Evolutionary conservation across 768 basidiomycete genomes (phyloP).

Genomic region (Leccinum disarticulatum): DNA sequence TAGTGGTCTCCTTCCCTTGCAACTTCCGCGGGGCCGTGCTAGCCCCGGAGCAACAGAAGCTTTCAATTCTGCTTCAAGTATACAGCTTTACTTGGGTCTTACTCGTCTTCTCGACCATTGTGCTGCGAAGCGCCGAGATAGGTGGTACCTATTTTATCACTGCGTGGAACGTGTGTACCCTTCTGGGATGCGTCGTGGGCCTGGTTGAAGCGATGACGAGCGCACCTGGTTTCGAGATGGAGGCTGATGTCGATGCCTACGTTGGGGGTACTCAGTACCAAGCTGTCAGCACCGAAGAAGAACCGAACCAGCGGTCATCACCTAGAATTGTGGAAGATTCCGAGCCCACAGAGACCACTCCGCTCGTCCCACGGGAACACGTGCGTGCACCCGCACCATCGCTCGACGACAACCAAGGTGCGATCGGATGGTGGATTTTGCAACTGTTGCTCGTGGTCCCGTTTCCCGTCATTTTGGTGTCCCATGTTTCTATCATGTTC

Average conservation of each 20-base stretch:
- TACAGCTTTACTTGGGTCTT: conserved; percentile 61
- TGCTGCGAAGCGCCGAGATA: conserved; percentile 41
- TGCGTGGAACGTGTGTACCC: conserved; percentile 49
- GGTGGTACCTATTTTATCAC: conserved; percentile 60
- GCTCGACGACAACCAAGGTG: conserved; percentile 14
- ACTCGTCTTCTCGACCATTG: conserved; percentile 50
- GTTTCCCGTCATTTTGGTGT: conserved; percentile 50
- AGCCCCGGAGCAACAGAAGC: conserved; percentile 46
- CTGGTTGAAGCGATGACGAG: conserved; percentile 36
- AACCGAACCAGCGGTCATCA: conserved; percentile 12
- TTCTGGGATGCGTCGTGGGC: conserved; percentile 41
- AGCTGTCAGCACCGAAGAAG: conserved; percentile 23
- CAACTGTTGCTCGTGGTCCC: conserved; percentile 58
- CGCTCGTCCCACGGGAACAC: conserved; percentile 44
- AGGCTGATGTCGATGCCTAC: conserved; percentile 7
- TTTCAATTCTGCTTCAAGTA: conserved; percentile 49
- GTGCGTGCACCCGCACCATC: conserved; percentile 6
- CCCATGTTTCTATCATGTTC: conserved; percentile 49
- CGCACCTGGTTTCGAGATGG: conserved; percentile 13
- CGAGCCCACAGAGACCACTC: conserved; percentile 56
- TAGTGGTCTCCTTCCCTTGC: conserved; percentile 40
- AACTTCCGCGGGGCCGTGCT: conserved; percentile 22
- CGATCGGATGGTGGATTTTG: conserved; percentile 54
- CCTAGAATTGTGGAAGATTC: conserved; percentile 34
- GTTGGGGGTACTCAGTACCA: conserved; percentile 27